Evolutionary conservation across 768 basidiomycete genomes (phyloP).

Genomic region (Hericium rajendrae): DNA sequence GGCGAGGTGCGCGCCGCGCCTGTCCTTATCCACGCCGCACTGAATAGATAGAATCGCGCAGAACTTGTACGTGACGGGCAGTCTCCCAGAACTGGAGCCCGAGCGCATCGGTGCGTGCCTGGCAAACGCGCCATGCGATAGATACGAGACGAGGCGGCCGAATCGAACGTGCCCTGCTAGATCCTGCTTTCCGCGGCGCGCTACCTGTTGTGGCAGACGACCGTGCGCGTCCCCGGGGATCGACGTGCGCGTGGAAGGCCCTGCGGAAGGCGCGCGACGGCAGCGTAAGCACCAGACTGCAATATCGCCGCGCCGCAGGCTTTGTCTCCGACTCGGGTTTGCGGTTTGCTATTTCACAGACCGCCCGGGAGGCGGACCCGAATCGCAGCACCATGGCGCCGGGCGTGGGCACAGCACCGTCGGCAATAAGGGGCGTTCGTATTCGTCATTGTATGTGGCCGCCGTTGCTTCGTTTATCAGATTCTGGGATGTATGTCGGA

Average conservation of each 20-base stretch:
- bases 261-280: conserved; percentile 46
- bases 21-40: no score
- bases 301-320: conserved; percentile 25
- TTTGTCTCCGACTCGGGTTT: no score
- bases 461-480: no score
- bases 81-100: conserved; percentile 45
- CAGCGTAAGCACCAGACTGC: neutral
- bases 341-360: conserved; percentile 20
- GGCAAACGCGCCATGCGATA: neutral
- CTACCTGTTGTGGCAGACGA: conserved; percentile 46
- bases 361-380: conserved; percentile 55
- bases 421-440: neutral
- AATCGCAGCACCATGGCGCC: conserved; percentile 39
- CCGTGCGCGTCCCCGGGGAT: conserved; percentile 37
- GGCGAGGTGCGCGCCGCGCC: conserved; percentile 37
- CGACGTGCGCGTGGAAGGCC: conserved; percentile 49
- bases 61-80: conserved; percentile 55
- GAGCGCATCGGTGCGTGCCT: conserved; percentile 30
- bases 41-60: conserved; percentile 11
- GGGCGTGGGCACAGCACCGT: neutral
- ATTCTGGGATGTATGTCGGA: no score
- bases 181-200: conserved; percentile 42
- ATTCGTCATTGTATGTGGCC: no score
- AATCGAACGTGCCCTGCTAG: conserved; percentile 18
- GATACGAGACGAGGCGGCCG: neutral